Evolutionary conservation across 306 rosid species (phyloP), one percentile per base, ranked within the genome.

Genomic region (Cucumis sativus): DNA sequence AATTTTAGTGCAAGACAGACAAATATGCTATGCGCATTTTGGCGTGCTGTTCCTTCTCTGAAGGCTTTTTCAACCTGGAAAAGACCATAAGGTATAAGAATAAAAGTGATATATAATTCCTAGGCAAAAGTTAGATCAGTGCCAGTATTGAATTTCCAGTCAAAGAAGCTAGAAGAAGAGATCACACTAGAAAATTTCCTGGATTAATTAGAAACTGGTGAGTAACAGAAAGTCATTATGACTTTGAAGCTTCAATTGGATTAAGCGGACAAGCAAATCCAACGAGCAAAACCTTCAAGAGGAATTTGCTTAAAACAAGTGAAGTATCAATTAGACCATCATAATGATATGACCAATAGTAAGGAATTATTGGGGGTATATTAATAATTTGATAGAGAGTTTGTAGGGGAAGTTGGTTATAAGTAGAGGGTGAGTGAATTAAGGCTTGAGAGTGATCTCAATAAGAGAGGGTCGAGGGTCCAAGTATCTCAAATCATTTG

Each of bases 31-130:
- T 96, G 99, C 18, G 99, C 98, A 89, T 96, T 96, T 92, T 96
- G 99, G 83, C 99, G 99, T 9, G 99, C 98, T 58, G 99, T 96
- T 81, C 99, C 99, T 91, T 96, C 99, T 86, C 98, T 86, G 83
- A 96, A 96, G 45, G 99, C 98, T 81, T 96, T 96, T 81, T 96
- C 99, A 81, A 96, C 98, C 99, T 96, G 90, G 83, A 85, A 58
- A 70, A 28, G 67, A 47, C 39, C 21, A 37, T 67, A 39, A 39
- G 56, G 25, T 18, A 54, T 18, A 73, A 52, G 63, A 6, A 73
- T 54, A 51, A 16, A 49, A 47, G 6, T 10, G 5, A 47, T 8
- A 12, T 5, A 3, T 39, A 72, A 51, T 15, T 49, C 45, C 23
- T 71, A 23, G 15, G 40, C 40, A 69, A 14, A 41, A 70, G 15